Conservation (phyloP, 768 basidiomycete species). For the Cubamyces lactineus region DNA sequence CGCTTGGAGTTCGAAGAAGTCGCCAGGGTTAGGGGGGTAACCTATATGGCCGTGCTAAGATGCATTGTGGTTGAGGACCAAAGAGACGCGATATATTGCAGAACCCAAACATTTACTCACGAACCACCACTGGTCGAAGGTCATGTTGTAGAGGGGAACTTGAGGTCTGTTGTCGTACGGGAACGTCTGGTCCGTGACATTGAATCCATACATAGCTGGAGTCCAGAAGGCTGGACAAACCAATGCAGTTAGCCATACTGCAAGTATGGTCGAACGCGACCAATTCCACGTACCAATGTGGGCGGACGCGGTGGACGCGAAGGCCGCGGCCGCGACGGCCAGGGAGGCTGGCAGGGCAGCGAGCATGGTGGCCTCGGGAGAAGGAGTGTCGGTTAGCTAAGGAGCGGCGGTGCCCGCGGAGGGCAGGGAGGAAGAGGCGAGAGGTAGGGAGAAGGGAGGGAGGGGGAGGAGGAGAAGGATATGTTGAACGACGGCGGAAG, state of each 20-base stretch:
- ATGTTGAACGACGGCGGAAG: constrained; percentile 7
- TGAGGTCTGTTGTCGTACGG: constrained; percentile 41
- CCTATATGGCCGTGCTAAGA: constrained; percentile 52
- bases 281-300: constrained; percentile 26
- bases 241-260: background rate
- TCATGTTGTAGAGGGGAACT: constrained; percentile 36
- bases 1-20: constrained; percentile 62
- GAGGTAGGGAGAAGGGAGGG: constrained; percentile 2
- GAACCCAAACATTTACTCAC: constrained; percentile 29
- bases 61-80: background rate
- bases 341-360: constrained; percentile 18
- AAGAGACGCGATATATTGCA: background rate
- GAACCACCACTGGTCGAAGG: constrained; percentile 46
- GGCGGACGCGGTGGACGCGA: constrained; percentile 23
- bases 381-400: constrained; percentile 23
- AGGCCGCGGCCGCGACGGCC: constrained; percentile 19
- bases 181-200: constrained; percentile 38
- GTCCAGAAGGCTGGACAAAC: constrained; percentile 35
- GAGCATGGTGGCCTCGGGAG: constrained; percentile 21
- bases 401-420: constrained; percentile 24
- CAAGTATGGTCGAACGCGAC: too few species aligned
- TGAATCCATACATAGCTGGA: constrained; percentile 44
- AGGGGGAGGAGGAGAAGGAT: constrained; percentile 4
- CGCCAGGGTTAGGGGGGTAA: constrained; percentile 57
- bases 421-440: constrained; percentile 12